A percentile compares a stretch with the other conserved stretches of the same genome.
phyloP scores from a whole-genome alignment of 2,329 filamentous ascomycete genomes.

The Penicillium glabrum region DNA sequence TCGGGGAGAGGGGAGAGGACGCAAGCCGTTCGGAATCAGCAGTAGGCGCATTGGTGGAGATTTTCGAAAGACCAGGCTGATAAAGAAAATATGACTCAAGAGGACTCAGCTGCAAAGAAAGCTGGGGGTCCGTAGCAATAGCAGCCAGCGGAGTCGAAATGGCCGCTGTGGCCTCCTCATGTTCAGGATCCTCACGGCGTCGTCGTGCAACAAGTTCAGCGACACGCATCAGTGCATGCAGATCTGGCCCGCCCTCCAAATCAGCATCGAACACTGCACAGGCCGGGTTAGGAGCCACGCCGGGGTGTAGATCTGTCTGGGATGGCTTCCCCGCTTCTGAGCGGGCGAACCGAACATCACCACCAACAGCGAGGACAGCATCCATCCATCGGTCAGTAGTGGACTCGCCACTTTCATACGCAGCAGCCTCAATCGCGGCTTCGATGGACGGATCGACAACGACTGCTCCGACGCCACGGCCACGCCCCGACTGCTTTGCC shows the following conservation, averaged over 20 bases:
- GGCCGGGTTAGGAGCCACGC: slow-evolving; percentile 24
- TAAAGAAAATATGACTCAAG: slow-evolving; percentile 48
- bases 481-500: slow-evolving; percentile 35
- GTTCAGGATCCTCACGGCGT: slow-evolving; percentile 31
- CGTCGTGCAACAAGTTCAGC: slow-evolving; percentile 44
- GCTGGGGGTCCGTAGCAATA: slow-evolving; percentile 6
- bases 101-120: slow-evolving; percentile 20
- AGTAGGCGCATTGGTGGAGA: neutral
- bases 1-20: slow-evolving; percentile 5
- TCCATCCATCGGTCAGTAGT: slow-evolving; percentile 26
- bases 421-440: slow-evolving; percentile 18
- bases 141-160: neutral
- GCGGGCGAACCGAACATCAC: slow-evolving; percentile 43
- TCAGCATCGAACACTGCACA: slow-evolving; percentile 31
- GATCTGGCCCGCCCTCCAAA: slow-evolving; percentile 43
- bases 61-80: slow-evolving; percentile 10
- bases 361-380: slow-evolving; percentile 45
- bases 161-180: neutral
- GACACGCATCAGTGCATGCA: slow-evolving; percentile 49
- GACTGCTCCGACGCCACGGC: slow-evolving; percentile 44
- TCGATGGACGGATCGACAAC: slow-evolving; percentile 45
- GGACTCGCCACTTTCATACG: slow-evolving; percentile 25
- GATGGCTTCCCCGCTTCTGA: slow-evolving; percentile 28
- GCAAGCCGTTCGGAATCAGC: neutral
- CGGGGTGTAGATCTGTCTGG: slow-evolving; percentile 19